phyloP scores from a whole-genome alignment of 345 rosid species.

The Sisymbrium irio region DNA sequence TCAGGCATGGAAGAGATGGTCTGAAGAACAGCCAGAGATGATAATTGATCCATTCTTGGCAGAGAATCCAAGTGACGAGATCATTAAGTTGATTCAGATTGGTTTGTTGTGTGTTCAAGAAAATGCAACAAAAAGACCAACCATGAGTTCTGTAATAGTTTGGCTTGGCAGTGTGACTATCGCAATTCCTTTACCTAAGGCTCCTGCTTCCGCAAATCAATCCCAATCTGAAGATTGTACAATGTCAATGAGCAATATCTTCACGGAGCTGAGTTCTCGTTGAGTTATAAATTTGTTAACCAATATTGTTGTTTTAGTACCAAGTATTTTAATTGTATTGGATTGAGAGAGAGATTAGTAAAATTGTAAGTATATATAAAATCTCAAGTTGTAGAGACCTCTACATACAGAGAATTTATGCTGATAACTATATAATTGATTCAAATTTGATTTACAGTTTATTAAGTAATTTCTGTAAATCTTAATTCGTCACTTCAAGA shows the following conservation, averaged over 20 bases:
- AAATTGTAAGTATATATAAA: too few relatives aligned
- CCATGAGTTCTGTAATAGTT: neutral
- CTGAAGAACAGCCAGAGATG: neutral
- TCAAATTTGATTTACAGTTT: too few relatives aligned
- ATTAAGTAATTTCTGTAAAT: too few relatives aligned
- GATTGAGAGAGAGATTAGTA: too few relatives aligned
- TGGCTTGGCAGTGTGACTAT: neutral
- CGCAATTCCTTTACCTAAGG: neutral
- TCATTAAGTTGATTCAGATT: neutral
- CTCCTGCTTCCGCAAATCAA: neutral
- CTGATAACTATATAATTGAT: too few relatives aligned
- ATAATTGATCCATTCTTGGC: neutral
- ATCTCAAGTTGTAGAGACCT: too few relatives aligned
- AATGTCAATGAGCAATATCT: neutral
- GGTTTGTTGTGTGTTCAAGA: constrained; percentile 10
- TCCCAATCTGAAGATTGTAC: neutral
- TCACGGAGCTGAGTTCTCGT: neutral
- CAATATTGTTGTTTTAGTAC: too few relatives aligned
- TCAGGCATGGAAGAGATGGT: neutral
- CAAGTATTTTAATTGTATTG: too few relatives aligned
- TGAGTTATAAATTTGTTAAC: too few relatives aligned
- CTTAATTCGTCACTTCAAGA: too few relatives aligned
- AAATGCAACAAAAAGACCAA: neutral
- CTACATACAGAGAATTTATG: too few relatives aligned
- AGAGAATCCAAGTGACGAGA: neutral